Evolutionary conservation across 106 monocot genomes (phyloP).

Genomic region (Allium fistulosum): DNA sequence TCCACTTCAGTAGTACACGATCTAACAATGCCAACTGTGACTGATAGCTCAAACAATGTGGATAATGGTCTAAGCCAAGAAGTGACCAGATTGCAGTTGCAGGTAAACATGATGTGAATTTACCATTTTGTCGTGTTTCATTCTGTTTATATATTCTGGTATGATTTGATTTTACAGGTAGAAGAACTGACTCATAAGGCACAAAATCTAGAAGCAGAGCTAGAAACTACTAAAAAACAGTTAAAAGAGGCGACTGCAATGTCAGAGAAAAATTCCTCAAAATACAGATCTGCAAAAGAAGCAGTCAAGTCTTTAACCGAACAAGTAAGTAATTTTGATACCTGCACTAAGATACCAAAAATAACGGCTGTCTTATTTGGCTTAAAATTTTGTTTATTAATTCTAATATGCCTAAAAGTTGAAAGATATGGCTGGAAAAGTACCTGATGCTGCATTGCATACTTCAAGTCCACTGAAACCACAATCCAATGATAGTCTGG

Average conservation of each 20-base stretch:
- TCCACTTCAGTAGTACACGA: constrained; percentile 11
- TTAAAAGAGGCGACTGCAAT: constrained; percentile 24
- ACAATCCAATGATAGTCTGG: constrained; percentile 5
- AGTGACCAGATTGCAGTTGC: constrained; percentile 30
- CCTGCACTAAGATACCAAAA: no score
- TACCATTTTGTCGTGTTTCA: neutral
- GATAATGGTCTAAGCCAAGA: constrained; percentile 34
- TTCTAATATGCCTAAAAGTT: constrained; percentile 13
- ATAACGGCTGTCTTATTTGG: no score
- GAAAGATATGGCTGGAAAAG: constrained; percentile 55
- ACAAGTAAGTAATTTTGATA: constrained; percentile 14
- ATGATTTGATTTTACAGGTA: constrained; percentile 12
- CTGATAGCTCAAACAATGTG: constrained; percentile 28
- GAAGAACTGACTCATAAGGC: constrained; percentile 30
- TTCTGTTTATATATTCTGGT: no score
- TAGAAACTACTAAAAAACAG: constrained; percentile 21
- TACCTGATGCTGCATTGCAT: constrained; percentile 13
- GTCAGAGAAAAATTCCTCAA: constrained; percentile 33
- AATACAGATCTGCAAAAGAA: constrained; percentile 45
- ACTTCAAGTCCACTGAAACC: constrained; percentile 3
- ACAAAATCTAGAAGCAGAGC: constrained; percentile 28
- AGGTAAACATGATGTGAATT: constrained; percentile 20
- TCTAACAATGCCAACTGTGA: constrained; percentile 8
- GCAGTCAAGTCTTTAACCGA: constrained; percentile 40
- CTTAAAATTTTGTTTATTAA: no score